Evolutionary conservation across 352 stramenopile genomes (phyloP).

Genomic region (Thraustochytrium striatum): DNA sequence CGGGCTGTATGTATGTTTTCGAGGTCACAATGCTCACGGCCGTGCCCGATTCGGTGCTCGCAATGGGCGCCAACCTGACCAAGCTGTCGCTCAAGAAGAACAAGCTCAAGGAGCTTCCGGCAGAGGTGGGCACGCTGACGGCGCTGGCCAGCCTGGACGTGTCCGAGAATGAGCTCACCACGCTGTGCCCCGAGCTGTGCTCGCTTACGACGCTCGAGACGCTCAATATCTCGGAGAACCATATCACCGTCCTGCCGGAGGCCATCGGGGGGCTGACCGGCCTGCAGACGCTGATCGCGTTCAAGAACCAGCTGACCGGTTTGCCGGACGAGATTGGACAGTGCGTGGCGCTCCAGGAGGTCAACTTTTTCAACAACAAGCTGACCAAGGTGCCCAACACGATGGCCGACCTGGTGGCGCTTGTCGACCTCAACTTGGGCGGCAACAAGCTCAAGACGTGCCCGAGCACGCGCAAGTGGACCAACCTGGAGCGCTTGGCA

Average conservation of each 20-base stretch:
- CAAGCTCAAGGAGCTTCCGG: conserved; percentile 12
- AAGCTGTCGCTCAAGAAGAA: conserved; percentile 47
- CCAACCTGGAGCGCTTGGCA: conserved; percentile 13
- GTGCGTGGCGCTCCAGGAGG: conserved; percentile 60
- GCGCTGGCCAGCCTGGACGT: conserved; percentile 31
- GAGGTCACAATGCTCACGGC: background rate
- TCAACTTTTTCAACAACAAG: conserved; percentile 74
- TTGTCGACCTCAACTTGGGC: conserved; percentile 65
- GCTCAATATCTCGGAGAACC: conserved; percentile 52
- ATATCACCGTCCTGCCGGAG: conserved; percentile 56
- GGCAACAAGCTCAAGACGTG: conserved; percentile 62
- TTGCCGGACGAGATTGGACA: conserved; percentile 57
- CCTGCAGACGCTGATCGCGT: conserved; percentile 39
- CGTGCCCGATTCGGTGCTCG: background rate
- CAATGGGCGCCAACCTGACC: background rate
- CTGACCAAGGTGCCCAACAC: conserved; percentile 59
- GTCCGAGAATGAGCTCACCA: conserved; percentile 50
- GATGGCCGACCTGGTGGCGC: conserved; percentile 56
- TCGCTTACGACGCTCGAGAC: conserved; percentile 24
- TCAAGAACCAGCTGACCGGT: conserved; percentile 47
- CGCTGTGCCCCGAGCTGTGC: conserved; percentile 61
- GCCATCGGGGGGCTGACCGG: conserved; percentile 53
- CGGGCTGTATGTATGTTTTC: conserved; percentile 7
- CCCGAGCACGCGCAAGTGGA: conserved; percentile 49
- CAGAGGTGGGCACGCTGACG: background rate